Evolutionary conservation across 176 grass and related monocot species (phyloP), one percentile per base, ranked within the genome.

Genomic region (Tillandsia fasciculata): DNA sequence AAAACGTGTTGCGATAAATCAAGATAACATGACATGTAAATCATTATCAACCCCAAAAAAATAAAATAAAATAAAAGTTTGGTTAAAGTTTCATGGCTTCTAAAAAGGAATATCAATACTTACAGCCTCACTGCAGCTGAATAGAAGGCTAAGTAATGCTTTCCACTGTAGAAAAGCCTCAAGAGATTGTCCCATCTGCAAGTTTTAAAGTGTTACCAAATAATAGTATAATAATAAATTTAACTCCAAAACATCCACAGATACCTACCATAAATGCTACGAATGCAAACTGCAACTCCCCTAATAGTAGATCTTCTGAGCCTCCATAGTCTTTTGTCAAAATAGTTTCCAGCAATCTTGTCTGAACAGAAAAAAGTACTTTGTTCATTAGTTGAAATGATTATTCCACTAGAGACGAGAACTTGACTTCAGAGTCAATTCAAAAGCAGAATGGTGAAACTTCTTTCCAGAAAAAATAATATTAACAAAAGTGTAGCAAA

Each of bases 81-180:
- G 29, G 29, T 33, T 33, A 33, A 15, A 20, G 15, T 22, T 59
- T 59, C 56, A 22, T 59, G 14, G 20, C 7, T 20, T 22, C 56
- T 20, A 22, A 48, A 51, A 49, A 28, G 48, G 15, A n/a, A 9
- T 20, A 47, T 65, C 63, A 71, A 24, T 50, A 87, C 81, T 96
- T 87, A 96, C 93, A 83, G 89, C 93, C 72, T 96, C 68, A 9
- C 49, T 80, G 29, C 93, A 92, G 76, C 86, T 89, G 53, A 96
- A 83, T 78, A 96, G 86, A 92, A 96, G 88, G 76, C 65, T 81
- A 76, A 90, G 47, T 54, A 96, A 68, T 79, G 86, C 72, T 79
- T 96, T 96, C 89, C 93, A 96, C 48, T 96, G 93, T 80, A 85
- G 78, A 72, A 96, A 92, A 48, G 83, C 84, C 79, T 96, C 89